These are phyloP conservation scores for Pleurozium schreberi DNA, from an alignment of 225 moss, liverwort and hornwort genomes.

Conservation along the genomic window DNA sequence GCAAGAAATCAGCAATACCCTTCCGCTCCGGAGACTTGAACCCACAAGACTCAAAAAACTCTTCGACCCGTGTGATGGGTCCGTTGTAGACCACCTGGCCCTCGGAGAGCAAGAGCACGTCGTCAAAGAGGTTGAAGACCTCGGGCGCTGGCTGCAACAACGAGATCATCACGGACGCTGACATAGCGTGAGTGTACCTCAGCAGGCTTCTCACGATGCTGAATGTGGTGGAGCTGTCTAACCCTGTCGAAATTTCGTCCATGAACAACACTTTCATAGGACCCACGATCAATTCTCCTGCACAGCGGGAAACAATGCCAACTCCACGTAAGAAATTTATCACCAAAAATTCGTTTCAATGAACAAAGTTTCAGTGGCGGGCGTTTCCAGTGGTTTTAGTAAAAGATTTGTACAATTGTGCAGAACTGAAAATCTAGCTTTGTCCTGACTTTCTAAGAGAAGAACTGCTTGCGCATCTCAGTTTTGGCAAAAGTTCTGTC, in stretches of 20 bases:
- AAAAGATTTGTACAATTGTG: background rate
- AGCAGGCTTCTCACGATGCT: slow-evolving; percentile 40
- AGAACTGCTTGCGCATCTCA: background rate
- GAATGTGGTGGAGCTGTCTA: slow-evolving; percentile 64
- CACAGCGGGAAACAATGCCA: background rate
- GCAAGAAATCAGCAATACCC: slow-evolving; percentile 61
- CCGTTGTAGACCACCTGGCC: slow-evolving; percentile 63
- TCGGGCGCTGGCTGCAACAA: slow-evolving; percentile 63
- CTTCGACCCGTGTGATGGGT: slow-evolving; percentile 10
- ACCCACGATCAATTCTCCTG: slow-evolving; percentile 68
- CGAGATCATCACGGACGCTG: slow-evolving; percentile 41
- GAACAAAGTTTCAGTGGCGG: background rate
- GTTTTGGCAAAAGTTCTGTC: too few relatives aligned
- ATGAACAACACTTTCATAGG: slow-evolving; percentile 51
- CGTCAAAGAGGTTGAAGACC: slow-evolving; percentile 50
- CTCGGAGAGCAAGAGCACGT: slow-evolving; percentile 55
- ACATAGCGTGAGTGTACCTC: slow-evolving; percentile 34
- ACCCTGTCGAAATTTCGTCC: slow-evolving; percentile 73
- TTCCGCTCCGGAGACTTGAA: slow-evolving; percentile 62
- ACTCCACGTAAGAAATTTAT: background rate
- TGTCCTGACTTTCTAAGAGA: background rate
- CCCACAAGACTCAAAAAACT: slow-evolving; percentile 53
- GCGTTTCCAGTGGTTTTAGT: too few relatives aligned
- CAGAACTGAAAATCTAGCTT: background rate
- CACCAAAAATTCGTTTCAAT: too few relatives aligned